These are phyloP conservation scores for Aspergillus olivimuriae DNA, from an alignment of 495 filamentous ascomycete genomes.

Conservation along the genomic window DNA sequence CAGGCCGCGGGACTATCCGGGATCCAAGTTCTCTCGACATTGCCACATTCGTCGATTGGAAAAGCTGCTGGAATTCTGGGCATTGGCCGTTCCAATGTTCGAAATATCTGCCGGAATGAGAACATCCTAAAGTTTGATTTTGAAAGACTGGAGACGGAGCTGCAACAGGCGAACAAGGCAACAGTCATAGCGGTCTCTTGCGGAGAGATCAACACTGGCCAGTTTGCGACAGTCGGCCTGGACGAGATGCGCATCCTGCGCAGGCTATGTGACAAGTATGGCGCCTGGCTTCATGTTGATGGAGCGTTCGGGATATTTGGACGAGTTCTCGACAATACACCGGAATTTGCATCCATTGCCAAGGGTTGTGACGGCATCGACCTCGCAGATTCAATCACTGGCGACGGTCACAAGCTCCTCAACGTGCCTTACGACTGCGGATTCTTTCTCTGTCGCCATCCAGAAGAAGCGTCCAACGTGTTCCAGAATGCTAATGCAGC, in stretches of 20 bases:
- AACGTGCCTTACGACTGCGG: constrained; percentile 96
- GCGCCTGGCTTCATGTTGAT: constrained; percentile 87
- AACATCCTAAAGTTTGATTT: constrained; percentile 65
- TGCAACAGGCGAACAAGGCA: constrained; percentile 46
- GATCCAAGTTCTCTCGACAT: constrained; percentile 71
- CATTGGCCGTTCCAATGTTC: constrained; percentile 64
- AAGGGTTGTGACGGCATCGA: constrained; percentile 61
- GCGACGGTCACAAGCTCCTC: constrained; percentile 86
- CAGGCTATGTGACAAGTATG: constrained; percentile 62
- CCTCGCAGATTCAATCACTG: constrained; percentile 77
- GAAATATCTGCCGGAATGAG: constrained; percentile 45
- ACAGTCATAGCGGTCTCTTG: constrained; percentile 74
- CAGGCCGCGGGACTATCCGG: constrained; percentile 52
- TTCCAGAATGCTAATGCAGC: constrained; percentile 84
- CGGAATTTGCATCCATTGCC: constrained; percentile 53
- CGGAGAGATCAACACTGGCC: constrained; percentile 88
- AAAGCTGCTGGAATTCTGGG: constrained; percentile 82
- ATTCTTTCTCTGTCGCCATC: constrained; percentile 71
- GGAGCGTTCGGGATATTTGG: constrained; percentile 87
- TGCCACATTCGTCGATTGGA: constrained; percentile 72
- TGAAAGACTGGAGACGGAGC: constrained; percentile 45
- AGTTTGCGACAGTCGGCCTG: constrained; percentile 59
- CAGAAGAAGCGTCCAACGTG: constrained; percentile 49
- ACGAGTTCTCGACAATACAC: constrained; percentile 51
- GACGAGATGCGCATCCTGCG: constrained; percentile 59